phyloP scores from a whole-genome alignment of 2,329 filamentous ascomycete genomes.

The Neoarthrinium moseri region DNA sequence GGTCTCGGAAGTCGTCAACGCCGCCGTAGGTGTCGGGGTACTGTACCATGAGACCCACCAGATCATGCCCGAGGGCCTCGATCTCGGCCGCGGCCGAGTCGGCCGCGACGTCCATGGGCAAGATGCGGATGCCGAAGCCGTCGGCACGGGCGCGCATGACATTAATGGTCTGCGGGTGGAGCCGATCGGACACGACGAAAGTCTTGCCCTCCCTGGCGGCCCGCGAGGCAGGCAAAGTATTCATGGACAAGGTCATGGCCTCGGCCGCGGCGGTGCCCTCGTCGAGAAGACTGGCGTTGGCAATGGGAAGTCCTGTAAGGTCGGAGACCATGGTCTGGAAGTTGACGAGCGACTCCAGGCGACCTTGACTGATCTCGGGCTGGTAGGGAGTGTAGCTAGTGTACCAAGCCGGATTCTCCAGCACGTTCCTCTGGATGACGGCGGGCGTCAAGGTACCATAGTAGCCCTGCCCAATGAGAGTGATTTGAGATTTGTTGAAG shows the following conservation, averaged over 20 bases:
- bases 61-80: conserved; percentile 72
- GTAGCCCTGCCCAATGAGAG: conserved; percentile 86
- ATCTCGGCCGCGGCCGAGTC: conserved; percentile 61
- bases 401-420: conserved; percentile 95
- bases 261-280: conserved; percentile 92
- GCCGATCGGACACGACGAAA: conserved; percentile 78
- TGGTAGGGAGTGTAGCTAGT: conserved; percentile 98
- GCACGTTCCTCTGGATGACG: conserved; percentile 88
- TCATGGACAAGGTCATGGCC: conserved; percentile 91
- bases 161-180: conserved; percentile 82
- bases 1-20: conserved; percentile 68
- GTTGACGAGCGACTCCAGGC: conserved; percentile 88
- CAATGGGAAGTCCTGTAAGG: conserved; percentile 80
- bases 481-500: conserved; percentile 47
- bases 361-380: conserved; percentile 93
- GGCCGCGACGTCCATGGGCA: conserved; percentile 69
- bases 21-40: conserved; percentile 89
- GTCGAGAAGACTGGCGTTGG: conserved; percentile 88
- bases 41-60: conserved; percentile 90
- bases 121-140: conserved; percentile 84
- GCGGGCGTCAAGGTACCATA: conserved; percentile 82
- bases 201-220: conserved; percentile 75
- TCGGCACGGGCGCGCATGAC: conserved; percentile 83
- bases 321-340: conserved; percentile 93
- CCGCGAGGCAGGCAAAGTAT: conserved; percentile 67